Evolutionary conservation across 2,329 filamentous ascomycete genomes (phyloP), one percentile per base, ranked within the genome.

Genomic region (Cladophialophora immunda): DNA sequence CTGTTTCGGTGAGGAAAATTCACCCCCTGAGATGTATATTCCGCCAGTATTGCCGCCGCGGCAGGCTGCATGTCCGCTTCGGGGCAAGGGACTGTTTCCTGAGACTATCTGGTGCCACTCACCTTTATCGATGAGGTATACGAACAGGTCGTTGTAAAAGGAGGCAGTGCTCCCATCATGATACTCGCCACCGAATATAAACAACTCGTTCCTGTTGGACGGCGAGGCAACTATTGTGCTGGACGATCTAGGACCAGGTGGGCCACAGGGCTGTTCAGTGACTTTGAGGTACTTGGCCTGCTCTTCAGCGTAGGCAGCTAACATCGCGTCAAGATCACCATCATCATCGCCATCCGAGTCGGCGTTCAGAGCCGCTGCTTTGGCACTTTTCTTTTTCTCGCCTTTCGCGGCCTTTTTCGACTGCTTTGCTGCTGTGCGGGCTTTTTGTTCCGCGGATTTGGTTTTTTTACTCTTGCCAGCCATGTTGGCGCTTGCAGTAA

Each of bases 1-100:
- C 80, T 98, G 95, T 77, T 97, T 98, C 1, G 95, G 95, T 30
- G 91, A 94, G 65, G 92, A 96, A 78, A 99, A 99, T 80, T 99
- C 95, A 68, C 82, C 95, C 70, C 95, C 95, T 75, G 98, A 98
- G 17, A 99, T 82, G 78, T 97, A 99, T 60, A 98, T 87, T 36
- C 91, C 89, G 69, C 90, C 91, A 17, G 90, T 87, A 79, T 97
- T 97, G 56, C 91, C 92, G 65, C 92, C 93, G 66, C 93, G 87
- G 74, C 92, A 96, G 93, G 94, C 97, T 17, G 95, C 94, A 84
- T 98, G 95, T 2, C 95, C 95, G 67, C 91, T 94, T 67, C 95
- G 86, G 13, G 95, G 95, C 38, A 98, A 84, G 0, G 95, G 95
- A 13, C 91, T 91, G 78, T 99, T 99, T 3, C 94, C 94, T 69